These are phyloP conservation scores for Chlamydomonas incerta DNA, from an alignment of 139 green algal genomes.

Conservation along the genomic window DNA sequence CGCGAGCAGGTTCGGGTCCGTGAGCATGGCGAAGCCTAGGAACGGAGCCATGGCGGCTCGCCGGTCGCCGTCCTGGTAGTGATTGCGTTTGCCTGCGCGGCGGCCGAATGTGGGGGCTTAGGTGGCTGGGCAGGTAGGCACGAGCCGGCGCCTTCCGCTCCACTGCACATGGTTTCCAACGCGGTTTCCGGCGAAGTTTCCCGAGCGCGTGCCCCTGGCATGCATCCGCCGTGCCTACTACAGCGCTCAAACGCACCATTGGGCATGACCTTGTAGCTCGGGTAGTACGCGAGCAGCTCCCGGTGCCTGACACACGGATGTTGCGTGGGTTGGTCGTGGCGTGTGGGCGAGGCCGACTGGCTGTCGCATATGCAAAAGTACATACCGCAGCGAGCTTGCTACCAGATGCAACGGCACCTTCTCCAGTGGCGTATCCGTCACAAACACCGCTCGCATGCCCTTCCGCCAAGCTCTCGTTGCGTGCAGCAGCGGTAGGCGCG, in stretches of 20 bases:
- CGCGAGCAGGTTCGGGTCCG: background rate
- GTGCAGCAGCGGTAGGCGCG: background rate
- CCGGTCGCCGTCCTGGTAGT: background rate
- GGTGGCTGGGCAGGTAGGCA: too few species aligned
- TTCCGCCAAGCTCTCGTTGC: conserved; percentile 38
- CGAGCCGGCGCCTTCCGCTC: too few species aligned
- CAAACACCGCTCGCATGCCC: conserved; percentile 37
- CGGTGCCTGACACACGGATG: background rate
- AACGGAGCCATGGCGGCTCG: conserved; percentile 30
- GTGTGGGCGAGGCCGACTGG: background rate
- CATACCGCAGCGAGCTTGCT: background rate
- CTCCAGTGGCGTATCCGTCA: background rate
- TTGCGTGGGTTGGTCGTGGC: background rate
- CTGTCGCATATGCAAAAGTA: background rate
- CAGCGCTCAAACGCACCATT: conserved; percentile 20
- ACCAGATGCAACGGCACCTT: background rate
- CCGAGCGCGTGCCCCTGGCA: too few species aligned
- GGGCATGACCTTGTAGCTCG: conserved; percentile 15
- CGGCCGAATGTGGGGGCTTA: background rate
- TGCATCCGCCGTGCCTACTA: background rate
- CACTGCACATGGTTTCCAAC: background rate
- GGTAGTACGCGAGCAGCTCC: conserved; percentile 18
- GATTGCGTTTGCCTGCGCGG: too few species aligned
- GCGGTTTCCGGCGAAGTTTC: too few species aligned
- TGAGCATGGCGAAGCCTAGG: conserved; percentile 5